These are phyloP conservation scores for Pythium periplocum DNA, from an alignment of 352 stramenopile genomes.

Conservation along the genomic window DNA sequence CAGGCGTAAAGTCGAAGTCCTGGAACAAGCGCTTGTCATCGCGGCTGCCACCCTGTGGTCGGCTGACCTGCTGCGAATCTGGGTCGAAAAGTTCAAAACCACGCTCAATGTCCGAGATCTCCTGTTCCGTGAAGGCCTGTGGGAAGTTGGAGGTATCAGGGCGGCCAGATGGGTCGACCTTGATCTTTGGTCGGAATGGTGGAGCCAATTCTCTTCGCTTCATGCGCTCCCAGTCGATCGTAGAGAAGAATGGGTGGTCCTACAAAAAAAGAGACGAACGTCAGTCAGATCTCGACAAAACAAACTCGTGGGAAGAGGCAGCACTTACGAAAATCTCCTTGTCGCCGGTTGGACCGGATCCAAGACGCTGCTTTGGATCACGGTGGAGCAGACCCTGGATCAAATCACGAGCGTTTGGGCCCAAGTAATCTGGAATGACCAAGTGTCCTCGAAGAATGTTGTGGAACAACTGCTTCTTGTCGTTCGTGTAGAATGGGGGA, in stretches of 20 bases:
- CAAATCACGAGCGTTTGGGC: constrained; percentile 63
- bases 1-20: constrained; percentile 84
- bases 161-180: constrained; percentile 54
- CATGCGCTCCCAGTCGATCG: constrained; percentile 84
- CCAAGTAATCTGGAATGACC: constrained; percentile 77
- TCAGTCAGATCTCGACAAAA: not conserved
- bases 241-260: constrained; percentile 77
- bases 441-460: constrained; percentile 83
- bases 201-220: constrained; percentile 72
- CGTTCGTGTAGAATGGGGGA: constrained; percentile 85
- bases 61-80: constrained; percentile 57
- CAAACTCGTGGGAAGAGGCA: too few species aligned
- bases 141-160: constrained; percentile 86
- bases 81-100: constrained; percentile 52
- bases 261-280: constrained; percentile 11
- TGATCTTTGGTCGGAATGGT: constrained; percentile 85
- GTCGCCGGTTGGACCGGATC: constrained; percentile 64
- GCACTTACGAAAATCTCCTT: constrained; percentile 75
- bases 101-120: constrained; percentile 84
- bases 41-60: constrained; percentile 32
- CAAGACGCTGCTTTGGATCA: constrained; percentile 77
- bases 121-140: constrained; percentile 79
- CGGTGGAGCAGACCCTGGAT: constrained; percentile 76
- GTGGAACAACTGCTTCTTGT: constrained; percentile 89
- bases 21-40: constrained; percentile 76